These are phyloP conservation scores for Ophiocordyceps polyrhachis-furcata DNA, from an alignment of 2,329 filamentous ascomycete genomes.

Conservation along the genomic window DNA sequence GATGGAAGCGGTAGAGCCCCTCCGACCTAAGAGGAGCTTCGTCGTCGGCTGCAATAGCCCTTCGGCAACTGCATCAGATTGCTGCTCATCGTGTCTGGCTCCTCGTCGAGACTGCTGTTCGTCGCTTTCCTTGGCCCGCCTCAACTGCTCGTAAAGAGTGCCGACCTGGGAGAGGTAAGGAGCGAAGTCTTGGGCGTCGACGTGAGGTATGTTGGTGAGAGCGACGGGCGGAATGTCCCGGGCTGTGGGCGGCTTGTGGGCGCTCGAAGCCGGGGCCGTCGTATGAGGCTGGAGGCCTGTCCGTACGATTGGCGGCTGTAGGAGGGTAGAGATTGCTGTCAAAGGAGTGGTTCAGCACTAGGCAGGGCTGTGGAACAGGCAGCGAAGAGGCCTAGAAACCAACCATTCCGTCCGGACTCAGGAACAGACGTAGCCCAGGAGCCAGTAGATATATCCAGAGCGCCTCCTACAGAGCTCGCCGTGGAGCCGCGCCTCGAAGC, in stretches of 20 bases:
- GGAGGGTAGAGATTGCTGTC: slow-evolving; percentile 75
- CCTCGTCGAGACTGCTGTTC: slow-evolving; percentile 35
- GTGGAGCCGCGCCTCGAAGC: slow-evolving; percentile 56
- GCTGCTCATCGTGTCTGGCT: slow-evolving; percentile 23
- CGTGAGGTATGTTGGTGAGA: slow-evolving; percentile 67
- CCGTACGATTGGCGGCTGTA: slow-evolving; percentile 76
- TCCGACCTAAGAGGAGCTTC: slow-evolving; percentile 10
- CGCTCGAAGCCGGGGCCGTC: slow-evolving; percentile 45
- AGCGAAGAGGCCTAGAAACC: slow-evolving; percentile 4
- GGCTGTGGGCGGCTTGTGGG: slow-evolving; percentile 66
- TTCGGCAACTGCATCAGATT: slow-evolving; percentile 19
- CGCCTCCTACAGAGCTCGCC: slow-evolving; percentile 77
- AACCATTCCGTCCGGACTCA: slow-evolving; percentile 75
- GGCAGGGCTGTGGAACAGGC: neutral
- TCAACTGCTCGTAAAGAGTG: slow-evolving; percentile 73
- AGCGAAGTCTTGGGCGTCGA: slow-evolving; percentile 65
- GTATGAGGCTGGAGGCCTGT: slow-evolving; percentile 73
- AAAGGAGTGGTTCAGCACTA: neutral
- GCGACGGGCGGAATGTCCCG: slow-evolving; percentile 87
- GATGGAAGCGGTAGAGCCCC: slow-evolving; percentile 23
- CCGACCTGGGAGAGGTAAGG: slow-evolving; percentile 75
- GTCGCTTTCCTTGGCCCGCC: slow-evolving; percentile 60
- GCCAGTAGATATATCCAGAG: slow-evolving; percentile 48
- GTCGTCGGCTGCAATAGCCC: slow-evolving; percentile 26
- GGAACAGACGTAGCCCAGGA: slow-evolving; percentile 35